These are phyloP conservation scores for Metarhizium sp. DNA, from an alignment of 2,329 filamentous ascomycete species.

Conservation along the genomic window DNA sequence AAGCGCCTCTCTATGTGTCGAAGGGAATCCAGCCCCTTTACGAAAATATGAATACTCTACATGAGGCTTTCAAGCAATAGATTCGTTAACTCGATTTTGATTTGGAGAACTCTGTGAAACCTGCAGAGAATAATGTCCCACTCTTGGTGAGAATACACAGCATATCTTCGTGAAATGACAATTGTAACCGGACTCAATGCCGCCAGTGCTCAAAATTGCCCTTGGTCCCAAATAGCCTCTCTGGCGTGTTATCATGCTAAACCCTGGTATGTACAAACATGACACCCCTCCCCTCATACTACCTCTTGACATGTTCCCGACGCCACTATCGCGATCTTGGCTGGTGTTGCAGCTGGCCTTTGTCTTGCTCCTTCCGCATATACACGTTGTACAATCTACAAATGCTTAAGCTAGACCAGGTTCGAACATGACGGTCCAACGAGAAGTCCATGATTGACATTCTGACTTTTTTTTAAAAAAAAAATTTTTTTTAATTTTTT, in stretches of 20 bases:
- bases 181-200: too few species aligned
- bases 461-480: background rate
- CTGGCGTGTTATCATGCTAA: background rate
- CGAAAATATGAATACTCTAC: too few species aligned
- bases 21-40: too few species aligned
- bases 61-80: too few species aligned
- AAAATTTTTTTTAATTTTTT: background rate
- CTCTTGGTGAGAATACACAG: too few species aligned
- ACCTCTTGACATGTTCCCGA: background rate
- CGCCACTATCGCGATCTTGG: background rate
- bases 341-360: background rate
- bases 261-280: background rate
- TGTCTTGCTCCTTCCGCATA: background rate
- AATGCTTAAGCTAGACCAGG: background rate
- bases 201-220: background rate
- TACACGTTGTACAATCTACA: background rate
- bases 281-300: background rate
- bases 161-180: too few species aligned
- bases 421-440: background rate
- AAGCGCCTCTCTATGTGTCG: too few species aligned
- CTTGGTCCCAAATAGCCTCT: background rate
- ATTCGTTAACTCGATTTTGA: too few species aligned
- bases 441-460: background rate
- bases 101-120: too few species aligned
- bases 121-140: too few species aligned